A percentile compares a stretch with the other conserved stretches of the same genome.
Evolutionary conservation across 306 rosid genomes (phyloP).

Genomic region (Cicer cuneatum): DNA sequence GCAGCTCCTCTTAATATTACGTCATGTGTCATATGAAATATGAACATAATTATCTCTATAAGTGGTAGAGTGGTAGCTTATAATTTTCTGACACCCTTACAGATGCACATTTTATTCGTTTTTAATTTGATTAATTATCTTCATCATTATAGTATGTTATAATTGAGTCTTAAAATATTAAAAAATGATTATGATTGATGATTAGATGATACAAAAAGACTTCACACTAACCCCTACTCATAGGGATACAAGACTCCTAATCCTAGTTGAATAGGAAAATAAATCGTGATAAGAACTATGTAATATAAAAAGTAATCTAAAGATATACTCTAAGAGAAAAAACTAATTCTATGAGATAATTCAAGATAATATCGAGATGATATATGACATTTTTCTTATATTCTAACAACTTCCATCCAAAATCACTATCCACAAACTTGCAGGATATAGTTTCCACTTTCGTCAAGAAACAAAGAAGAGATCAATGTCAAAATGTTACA

Average conservation of each 20-base stretch:
- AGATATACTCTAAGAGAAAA: not conserved
- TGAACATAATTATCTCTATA: not conserved
- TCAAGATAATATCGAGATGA: not conserved
- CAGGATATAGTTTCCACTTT: conserved; percentile 5
- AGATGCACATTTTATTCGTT: not conserved
- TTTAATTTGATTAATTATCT: not conserved
- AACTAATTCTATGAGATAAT: not conserved
- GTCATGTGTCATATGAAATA: not conserved
- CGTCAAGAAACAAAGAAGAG: conserved; percentile 10
- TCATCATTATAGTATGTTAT: not conserved
- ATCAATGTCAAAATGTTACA: conserved; percentile 20
- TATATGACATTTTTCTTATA: not conserved
- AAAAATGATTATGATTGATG: not conserved
- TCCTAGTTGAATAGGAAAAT: not conserved
- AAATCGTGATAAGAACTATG: not conserved
- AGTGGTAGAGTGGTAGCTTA: not conserved
- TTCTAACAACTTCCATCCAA: conserved; percentile 11
- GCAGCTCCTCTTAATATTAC: not conserved
- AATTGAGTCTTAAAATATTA: not conserved
- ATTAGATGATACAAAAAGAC: not conserved
- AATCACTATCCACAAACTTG: conserved; percentile 24
- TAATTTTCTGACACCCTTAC: not conserved
- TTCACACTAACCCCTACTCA: not conserved
- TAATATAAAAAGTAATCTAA: not conserved
- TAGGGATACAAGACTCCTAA: not conserved